These are phyloP conservation scores for Phytophthora pini DNA, from an alignment of 352 stramenopile genomes.

Conservation along the genomic window DNA sequence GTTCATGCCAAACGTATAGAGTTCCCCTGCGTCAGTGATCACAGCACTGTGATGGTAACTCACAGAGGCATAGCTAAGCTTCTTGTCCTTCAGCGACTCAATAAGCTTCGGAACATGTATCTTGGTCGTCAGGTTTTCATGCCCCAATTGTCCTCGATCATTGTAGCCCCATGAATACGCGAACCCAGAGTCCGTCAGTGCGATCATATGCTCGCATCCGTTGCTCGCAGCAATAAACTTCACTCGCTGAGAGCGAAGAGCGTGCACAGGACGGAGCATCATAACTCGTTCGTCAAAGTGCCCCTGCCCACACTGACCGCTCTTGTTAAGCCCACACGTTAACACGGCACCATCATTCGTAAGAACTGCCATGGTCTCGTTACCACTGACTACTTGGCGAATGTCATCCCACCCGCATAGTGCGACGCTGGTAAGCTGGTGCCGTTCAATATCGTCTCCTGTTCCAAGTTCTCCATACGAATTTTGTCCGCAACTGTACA, in stretches of 20 bases:
- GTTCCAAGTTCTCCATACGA: slow-evolving; percentile 89
- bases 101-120: slow-evolving; percentile 87
- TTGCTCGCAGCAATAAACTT: slow-evolving; percentile 89
- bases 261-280: slow-evolving; percentile 79
- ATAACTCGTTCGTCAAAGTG: slow-evolving; percentile 90
- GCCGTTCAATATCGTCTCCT: slow-evolving; percentile 84
- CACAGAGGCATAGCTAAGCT: slow-evolving; percentile 77
- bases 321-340: slow-evolving; percentile 90
- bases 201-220: slow-evolving; percentile 90
- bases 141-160: slow-evolving; percentile 83
- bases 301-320: slow-evolving; percentile 86
- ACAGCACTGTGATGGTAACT: slow-evolving; percentile 90
- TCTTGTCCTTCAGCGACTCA: slow-evolving; percentile 86
- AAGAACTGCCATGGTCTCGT: slow-evolving; percentile 83
- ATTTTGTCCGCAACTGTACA: slow-evolving; percentile 90
- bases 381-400: slow-evolving; percentile 82
- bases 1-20: slow-evolving; percentile 92
- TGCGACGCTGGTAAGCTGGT: slow-evolving; percentile 78
- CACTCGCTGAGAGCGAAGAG: slow-evolving; percentile 77
- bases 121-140: slow-evolving; percentile 87
- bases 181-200: slow-evolving; percentile 77
- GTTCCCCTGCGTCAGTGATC: slow-evolving; percentile 71
- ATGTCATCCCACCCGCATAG: slow-evolving; percentile 88
- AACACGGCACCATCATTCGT: slow-evolving; percentile 84
- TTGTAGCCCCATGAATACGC: slow-evolving; percentile 92